Conservation (phyloP, 2,329 filamentous ascomycete species). For the Alternaria longipes region DNA sequence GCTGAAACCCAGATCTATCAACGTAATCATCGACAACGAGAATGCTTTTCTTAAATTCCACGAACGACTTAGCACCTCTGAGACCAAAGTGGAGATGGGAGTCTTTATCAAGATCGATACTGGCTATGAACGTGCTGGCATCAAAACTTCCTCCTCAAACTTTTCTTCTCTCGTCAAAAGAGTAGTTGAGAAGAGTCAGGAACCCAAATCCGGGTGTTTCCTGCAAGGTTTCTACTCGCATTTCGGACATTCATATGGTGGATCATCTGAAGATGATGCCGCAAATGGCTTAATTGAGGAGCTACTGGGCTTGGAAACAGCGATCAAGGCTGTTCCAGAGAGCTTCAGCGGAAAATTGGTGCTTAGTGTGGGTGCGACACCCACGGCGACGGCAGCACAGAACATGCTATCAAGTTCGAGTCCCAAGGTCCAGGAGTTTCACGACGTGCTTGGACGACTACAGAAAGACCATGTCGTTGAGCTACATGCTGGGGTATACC, state of each 20-base stretch:
- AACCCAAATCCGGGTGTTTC: slow-evolving; percentile 20
- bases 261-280: slow-evolving; percentile 64
- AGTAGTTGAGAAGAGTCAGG: slow-evolving; percentile 46
- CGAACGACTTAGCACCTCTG: slow-evolving; percentile 41
- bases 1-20: slow-evolving; percentile 65
- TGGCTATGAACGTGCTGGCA: slow-evolving; percentile 75
- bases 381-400: slow-evolving; percentile 73
- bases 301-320: slow-evolving; percentile 63
- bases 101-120: slow-evolving; percentile 80
- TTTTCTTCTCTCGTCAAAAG: slow-evolving; percentile 61
- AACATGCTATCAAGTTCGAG: slow-evolving; percentile 59
- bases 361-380: slow-evolving; percentile 79
- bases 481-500: slow-evolving; percentile 80
- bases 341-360: slow-evolving; percentile 53
- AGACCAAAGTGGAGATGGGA: slow-evolving; percentile 50
- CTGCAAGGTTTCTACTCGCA: slow-evolving; percentile 77
- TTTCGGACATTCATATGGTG: slow-evolving; percentile 74
- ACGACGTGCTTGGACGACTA: slow-evolving; percentile 51
- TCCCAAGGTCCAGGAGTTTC: slow-evolving; percentile 53
- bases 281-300: slow-evolving; percentile 68
- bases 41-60: slow-evolving; percentile 57
- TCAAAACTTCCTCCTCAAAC: slow-evolving; percentile 60
- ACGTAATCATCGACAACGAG: slow-evolving; percentile 75
- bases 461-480: slow-evolving; percentile 61
- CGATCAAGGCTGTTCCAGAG: slow-evolving; percentile 53